Evolutionary conservation across 495 filamentous ascomycete genomes (phyloP).

Genomic region (Patellaria atrata): DNA sequence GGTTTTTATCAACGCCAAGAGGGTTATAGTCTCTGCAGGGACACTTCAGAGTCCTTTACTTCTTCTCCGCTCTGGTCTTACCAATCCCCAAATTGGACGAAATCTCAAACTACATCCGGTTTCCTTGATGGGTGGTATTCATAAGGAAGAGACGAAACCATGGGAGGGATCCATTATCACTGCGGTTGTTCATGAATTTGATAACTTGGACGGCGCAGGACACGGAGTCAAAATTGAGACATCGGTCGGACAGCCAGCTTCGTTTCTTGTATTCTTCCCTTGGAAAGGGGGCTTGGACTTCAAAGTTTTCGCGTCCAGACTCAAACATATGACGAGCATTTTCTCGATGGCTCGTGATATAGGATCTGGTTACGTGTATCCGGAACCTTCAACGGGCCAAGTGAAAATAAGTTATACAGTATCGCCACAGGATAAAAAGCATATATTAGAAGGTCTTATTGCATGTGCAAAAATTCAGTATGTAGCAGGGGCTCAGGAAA

Average conservation of each 20-base stretch:
- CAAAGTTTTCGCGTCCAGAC: constrained; percentile 48
- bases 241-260: constrained; percentile 49
- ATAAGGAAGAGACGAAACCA: constrained; percentile 48
- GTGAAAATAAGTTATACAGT: constrained; percentile 52
- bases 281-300: constrained; percentile 52
- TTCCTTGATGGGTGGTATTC: constrained; percentile 43
- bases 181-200: constrained; percentile 57
- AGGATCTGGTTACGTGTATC: constrained; percentile 57
- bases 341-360: constrained; percentile 60
- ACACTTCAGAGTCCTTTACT: constrained; percentile 62
- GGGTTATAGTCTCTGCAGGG: constrained; percentile 63
- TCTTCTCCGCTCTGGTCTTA: constrained; percentile 54
- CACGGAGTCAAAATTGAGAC: constrained; percentile 76
- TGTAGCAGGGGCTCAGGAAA: constrained; percentile 61
- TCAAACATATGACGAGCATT: constrained; percentile 48
- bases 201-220: constrained; percentile 66
- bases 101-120: constrained; percentile 76
- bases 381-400: constrained; percentile 52
- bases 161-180: constrained; percentile 78
- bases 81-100: constrained; percentile 71
- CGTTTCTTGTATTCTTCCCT: constrained; percentile 41
- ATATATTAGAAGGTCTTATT: constrained; percentile 57
- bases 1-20: constrained; percentile 64
- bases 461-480: constrained; percentile 63
- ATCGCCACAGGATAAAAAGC: constrained; percentile 51